A percentile compares a stretch with the other conserved stretches of the same genome.
Evolutionary conservation across 2,329 filamentous ascomycete species (phyloP).

Genomic region (Exophiala alcalophila): DNA sequence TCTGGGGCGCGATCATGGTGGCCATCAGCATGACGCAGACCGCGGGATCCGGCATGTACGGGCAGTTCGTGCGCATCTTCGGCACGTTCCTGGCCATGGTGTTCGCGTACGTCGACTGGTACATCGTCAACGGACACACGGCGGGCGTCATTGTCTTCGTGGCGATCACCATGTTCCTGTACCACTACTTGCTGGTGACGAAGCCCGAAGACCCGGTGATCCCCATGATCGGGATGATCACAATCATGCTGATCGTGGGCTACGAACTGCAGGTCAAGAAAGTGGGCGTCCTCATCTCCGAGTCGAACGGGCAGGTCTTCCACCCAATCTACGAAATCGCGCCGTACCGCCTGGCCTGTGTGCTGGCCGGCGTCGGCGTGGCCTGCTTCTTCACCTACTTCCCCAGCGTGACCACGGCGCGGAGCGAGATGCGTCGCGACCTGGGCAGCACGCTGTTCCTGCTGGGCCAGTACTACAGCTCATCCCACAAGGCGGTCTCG

Average conservation of each 20-base stretch:
- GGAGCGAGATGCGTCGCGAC: slow-evolving; percentile 65
- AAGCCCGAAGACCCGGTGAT: slow-evolving; percentile 61
- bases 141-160: slow-evolving; percentile 65
- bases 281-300: slow-evolving; percentile 57
- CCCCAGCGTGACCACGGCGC: slow-evolving; percentile 69
- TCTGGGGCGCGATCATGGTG: slow-evolving; percentile 77
- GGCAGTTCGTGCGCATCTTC: slow-evolving; percentile 63
- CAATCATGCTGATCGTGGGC: slow-evolving; percentile 62
- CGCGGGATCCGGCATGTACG: slow-evolving; percentile 67
- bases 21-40: slow-evolving; percentile 68
- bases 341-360: slow-evolving; percentile 67
- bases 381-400: slow-evolving; percentile 78
- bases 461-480: slow-evolving; percentile 70
- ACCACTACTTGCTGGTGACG: slow-evolving; percentile 66
- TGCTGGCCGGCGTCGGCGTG: slow-evolving; percentile 64
- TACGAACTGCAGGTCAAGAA: slow-evolving; percentile 71
- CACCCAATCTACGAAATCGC: slow-evolving; percentile 69
- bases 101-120: slow-evolving; percentile 66
- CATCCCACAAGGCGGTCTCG: slow-evolving; percentile 66
- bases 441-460: slow-evolving; percentile 68
- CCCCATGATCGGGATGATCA: slow-evolving; percentile 59
- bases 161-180: slow-evolving; percentile 36
- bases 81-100: slow-evolving; percentile 68
- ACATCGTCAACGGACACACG: slow-evolving; percentile 64
- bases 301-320: slow-evolving; percentile 64